Conservation (phyloP, 352 stramenopile species). For the Phytophthora pisi region DNA sequence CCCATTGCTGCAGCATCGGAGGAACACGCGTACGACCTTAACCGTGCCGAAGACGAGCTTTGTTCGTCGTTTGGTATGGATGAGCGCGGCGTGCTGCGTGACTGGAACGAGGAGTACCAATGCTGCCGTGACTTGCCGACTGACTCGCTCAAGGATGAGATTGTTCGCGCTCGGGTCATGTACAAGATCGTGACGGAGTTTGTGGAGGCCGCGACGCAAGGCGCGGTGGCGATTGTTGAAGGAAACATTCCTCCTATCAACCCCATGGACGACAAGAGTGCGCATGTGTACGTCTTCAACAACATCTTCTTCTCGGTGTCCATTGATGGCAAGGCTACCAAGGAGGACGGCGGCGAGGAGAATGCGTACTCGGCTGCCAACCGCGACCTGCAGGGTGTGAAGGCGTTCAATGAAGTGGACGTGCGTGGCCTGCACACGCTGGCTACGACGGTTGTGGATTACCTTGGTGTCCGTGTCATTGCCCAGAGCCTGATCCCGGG, state of each 20-base stretch:
- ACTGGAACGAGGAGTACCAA: conserved; percentile 99
- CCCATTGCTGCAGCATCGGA: conserved; percentile 34
- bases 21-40: conserved; percentile 77
- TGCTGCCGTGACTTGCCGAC: conserved; percentile 85
- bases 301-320: conserved; percentile 98
- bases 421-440: conserved; percentile 93
- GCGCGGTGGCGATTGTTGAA: conserved; percentile 93
- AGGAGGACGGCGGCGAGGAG: conserved; percentile 76
- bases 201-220: conserved; percentile 90
- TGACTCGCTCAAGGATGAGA: conserved; percentile 84
- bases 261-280: conserved; percentile 92
- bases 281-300: conserved; percentile 98
- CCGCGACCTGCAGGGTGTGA: conserved; percentile 90
- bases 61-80: conserved; percentile 92
- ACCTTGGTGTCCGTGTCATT: conserved; percentile 93
- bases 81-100: conserved; percentile 89
- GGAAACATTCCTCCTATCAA: conserved; percentile 96
- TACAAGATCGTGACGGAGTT: conserved; percentile 97
- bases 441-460: conserved; percentile 95
- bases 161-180: conserved; percentile 93
- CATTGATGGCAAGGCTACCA: conserved; percentile 74
- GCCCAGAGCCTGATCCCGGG: conserved; percentile 96
- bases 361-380: conserved; percentile 87
- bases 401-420: conserved; percentile 93
- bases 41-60: conserved; percentile 92